A percentile compares a stretch with the other conserved stretches of the same genome.
These are phyloP conservation scores for Dioscorea cayenensis DNA, from an alignment of 116 monocot genomes.

Conservation along the genomic window DNA sequence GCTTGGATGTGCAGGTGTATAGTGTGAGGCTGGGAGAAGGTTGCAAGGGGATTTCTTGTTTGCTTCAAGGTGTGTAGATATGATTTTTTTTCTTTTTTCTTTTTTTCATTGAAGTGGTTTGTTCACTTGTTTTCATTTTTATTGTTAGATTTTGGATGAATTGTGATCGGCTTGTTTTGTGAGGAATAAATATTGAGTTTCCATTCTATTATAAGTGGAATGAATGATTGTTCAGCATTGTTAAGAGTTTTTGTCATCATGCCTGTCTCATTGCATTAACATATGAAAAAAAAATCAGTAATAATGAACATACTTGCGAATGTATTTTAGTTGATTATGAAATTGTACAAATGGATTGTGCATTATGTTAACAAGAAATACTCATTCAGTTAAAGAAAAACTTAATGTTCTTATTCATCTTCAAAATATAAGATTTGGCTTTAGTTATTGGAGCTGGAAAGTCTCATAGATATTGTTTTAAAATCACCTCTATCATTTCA, in stretches of 20 bases:
- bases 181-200: not conserved
- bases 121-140: not conserved
- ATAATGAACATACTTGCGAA: too few species aligned
- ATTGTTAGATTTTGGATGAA: not conserved
- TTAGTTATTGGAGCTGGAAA: too few species aligned
- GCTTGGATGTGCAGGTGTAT: not conserved
- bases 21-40: not conserved
- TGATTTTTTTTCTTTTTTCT: not conserved
- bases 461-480: too few species aligned
- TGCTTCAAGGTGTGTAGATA: slow-evolving; percentile 6
- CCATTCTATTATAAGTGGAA: not conserved
- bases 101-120: not conserved
- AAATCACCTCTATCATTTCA: too few species aligned
- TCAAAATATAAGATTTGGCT: too few species aligned
- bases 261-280: too few species aligned
- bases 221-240: not conserved
- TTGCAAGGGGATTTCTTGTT: not conserved
- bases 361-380: too few species aligned
- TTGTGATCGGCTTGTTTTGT: not conserved
- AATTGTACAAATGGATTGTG: too few species aligned
- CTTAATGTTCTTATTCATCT: too few species aligned
- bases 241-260: not conserved
- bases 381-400: too few species aligned
- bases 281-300: too few species aligned
- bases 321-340: too few species aligned